Base-by-base conservation (phyloP, 495 filamentous ascomycete species). In the Aspergillus indologenus region DNA sequence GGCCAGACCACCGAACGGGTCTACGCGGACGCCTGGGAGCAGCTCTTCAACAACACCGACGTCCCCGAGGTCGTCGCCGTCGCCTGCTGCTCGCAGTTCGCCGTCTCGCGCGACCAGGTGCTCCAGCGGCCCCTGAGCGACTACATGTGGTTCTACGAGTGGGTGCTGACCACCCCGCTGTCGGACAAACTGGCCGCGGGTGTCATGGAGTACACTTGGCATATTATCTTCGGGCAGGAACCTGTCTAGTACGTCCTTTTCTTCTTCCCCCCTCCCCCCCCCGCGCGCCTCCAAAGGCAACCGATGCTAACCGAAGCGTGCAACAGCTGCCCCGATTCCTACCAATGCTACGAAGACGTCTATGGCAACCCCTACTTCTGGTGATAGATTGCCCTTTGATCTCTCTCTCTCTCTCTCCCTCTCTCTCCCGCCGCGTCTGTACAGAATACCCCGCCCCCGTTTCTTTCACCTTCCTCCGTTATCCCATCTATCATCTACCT, bases 51-150 rank as follows among this genome's bases (percentile, higher is more conserved):
- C 48, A 74, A 74, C 31, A 69, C 60, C 65, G 58, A 79, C 0
- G 71, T 83, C 2, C 81, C 83, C 11, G 67, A 73, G 4, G 60
- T 72, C 1, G 70, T 89, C 5, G 82, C 69, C 0, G 79, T 74
- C 1, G 73, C 82, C 4, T 90, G 87, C 63, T 90, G 86, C 67
- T 83, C 85, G 56, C 87, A 90, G 68, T 90, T 90, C 56, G 87
- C 83, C 1, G 85, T 89, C 2, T 81, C 81, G 12, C 66, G 78
- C 15, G 80, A 82, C 0, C 75, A 78, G 56, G 74, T 90, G 0
- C 68, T 66, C 0, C 63, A 70, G 52, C 76, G 84, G 20, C 63
- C 81, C 19, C 62, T 67, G 45, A 74, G 71, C 34, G 81, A 85
- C 22, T 90, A 89, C 61, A 49, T 78, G 60, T 72, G 75, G 6